A percentile compares a stretch with the other conserved stretches of the same genome.
phyloP scores from a whole-genome alignment of 2,329 filamentous ascomycete genomes.

The Fusarium concolor region DNA sequence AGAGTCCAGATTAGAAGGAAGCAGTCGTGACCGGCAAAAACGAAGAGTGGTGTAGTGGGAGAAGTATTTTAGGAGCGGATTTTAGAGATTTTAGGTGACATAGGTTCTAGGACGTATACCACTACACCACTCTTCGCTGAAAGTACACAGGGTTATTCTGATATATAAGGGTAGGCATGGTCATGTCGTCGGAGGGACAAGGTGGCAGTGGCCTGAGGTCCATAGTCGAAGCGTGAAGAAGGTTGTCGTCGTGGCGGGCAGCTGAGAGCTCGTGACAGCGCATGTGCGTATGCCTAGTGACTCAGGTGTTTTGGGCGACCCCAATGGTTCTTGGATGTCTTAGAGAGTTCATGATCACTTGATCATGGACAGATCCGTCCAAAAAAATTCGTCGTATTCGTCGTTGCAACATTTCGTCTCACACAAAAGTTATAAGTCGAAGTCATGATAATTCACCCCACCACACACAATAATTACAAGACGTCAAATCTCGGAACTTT shows the following conservation, averaged over 20 bases:
- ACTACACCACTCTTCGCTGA: conserved; percentile 6
- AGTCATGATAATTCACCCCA: conserved; percentile 15
- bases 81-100: not conserved
- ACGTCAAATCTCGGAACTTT: conserved; percentile 20
- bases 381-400: not conserved
- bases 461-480: not conserved
- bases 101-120: conserved; percentile 1
- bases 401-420: not conserved
- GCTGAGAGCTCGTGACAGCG: not conserved
- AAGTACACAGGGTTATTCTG: not conserved
- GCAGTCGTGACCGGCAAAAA: not conserved
- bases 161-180: not conserved
- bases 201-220: not conserved
- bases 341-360: not conserved
- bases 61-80: not conserved
- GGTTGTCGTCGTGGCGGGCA: not conserved
- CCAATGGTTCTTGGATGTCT: too few relatives aligned
- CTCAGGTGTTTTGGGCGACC: not conserved
- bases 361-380: not conserved
- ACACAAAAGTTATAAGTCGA: not conserved
- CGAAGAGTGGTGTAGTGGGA: not conserved
- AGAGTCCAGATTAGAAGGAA: not conserved
- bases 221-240: not conserved
- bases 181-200: not conserved
- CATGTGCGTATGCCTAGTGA: not conserved